A percentile compares a stretch with the other conserved stretches of the same genome.
These are phyloP conservation scores for Plasmodium gaboni DNA, from an alignment of 169 alveolate species.

Conservation along the genomic window DNA sequence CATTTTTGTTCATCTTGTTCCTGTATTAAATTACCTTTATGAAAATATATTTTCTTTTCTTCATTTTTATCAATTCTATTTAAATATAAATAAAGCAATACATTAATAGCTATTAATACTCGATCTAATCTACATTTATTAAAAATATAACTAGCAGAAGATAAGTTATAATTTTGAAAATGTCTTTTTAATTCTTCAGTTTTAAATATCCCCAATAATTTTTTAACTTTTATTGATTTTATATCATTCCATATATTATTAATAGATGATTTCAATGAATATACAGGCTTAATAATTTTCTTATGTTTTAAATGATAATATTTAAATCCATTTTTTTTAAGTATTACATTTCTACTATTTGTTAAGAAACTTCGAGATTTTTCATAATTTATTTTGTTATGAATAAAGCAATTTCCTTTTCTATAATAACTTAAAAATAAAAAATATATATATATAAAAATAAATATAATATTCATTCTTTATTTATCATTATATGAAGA, in stretches of 20 bases:
- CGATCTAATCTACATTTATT: conserved; percentile 73
- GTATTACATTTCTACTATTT: conserved; percentile 1
- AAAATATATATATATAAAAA: background rate
- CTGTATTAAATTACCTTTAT: conserved; percentile 62
- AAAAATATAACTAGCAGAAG: conserved; percentile 27
- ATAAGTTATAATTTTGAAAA: conserved; percentile 22
- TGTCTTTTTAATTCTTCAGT: conserved; percentile 9
- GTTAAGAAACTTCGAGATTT: background rate
- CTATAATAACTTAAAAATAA: conserved; percentile 11
- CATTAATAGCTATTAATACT: conserved; percentile 41
- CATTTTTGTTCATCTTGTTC: conserved; percentile 55
- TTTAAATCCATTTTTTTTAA: conserved; percentile 9
- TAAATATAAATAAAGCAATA: conserved; percentile 33
- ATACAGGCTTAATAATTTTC: conserved; percentile 21
- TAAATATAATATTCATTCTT: conserved; percentile 50
- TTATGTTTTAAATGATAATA: conserved; percentile 7
- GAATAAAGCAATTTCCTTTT: conserved; percentile 46
- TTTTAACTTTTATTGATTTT: conserved; percentile 16
- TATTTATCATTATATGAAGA: background rate
- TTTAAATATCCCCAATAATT: conserved; percentile 8
- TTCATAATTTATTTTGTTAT: conserved; percentile 28
- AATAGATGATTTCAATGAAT: conserved; percentile 22
- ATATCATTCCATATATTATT: conserved; percentile 25
- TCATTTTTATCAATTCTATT: conserved; percentile 53
- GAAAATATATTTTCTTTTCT: conserved; percentile 57